Percentiles rank a stretch among this genome's conserved stretches.
phyloP scores from a whole-genome alignment of 768 basidiomycete genomes.

The Brasilioporus rufonigricans region DNA sequence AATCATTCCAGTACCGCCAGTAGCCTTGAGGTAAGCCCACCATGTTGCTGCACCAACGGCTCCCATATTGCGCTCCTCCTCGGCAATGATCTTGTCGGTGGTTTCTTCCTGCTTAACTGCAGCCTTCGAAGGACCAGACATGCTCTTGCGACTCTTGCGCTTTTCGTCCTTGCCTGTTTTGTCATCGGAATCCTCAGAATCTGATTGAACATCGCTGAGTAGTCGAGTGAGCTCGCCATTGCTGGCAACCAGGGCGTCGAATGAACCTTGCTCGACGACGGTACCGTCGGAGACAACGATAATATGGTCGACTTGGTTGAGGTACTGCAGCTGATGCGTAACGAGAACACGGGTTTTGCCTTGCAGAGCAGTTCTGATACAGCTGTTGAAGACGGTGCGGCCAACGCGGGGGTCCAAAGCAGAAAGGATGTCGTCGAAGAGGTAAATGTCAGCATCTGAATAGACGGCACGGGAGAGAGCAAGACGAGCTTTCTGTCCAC shows the following conservation, averaged over 20 bases:
- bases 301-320: slow-evolving; percentile 41
- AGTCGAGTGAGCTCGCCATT: slow-evolving; percentile 28
- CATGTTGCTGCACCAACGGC: slow-evolving; percentile 24
- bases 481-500: slow-evolving; percentile 51
- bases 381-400: slow-evolving; percentile 30
- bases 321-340: slow-evolving; percentile 32
- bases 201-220: slow-evolving; percentile 20
- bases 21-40: slow-evolving; percentile 33
- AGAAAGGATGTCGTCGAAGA: slow-evolving; percentile 47
- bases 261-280: slow-evolving; percentile 45
- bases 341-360: slow-evolving; percentile 30
- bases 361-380: slow-evolving; percentile 20
- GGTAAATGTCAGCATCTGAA: slow-evolving; percentile 39
- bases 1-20: slow-evolving; percentile 21
- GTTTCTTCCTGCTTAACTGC: slow-evolving; percentile 10
- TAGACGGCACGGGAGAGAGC: slow-evolving; percentile 47
- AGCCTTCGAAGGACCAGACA: slow-evolving; percentile 4
- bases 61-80: slow-evolving; percentile 26
- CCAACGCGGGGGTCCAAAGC: slow-evolving; percentile 48
- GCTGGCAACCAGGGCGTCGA: slow-evolving; percentile 34
- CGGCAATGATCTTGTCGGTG: slow-evolving; percentile 18
- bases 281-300: slow-evolving; percentile 45
- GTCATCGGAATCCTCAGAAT: slow-evolving; percentile 4
- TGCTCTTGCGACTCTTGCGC: slow-evolving; percentile 24
- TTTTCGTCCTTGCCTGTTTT: slow-evolving; percentile 16